Conservation (phyloP, 352 stramenopile species). For the Phytophthora multivora region DNA sequence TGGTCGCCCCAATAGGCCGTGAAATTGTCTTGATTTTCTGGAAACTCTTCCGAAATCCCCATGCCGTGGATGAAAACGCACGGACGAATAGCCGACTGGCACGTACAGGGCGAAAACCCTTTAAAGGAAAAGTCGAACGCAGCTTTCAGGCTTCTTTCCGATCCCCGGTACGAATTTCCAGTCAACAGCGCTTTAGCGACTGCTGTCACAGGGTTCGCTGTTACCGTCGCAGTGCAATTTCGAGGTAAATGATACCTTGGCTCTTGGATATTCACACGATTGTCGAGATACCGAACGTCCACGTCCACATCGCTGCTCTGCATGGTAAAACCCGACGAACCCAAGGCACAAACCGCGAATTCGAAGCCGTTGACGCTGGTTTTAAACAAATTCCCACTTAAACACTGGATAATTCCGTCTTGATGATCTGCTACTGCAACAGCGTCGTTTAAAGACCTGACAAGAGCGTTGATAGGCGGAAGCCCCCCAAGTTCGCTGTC, state of each 20-base stretch:
- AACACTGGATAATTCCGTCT: not conserved
- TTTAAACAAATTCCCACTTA: constrained; percentile 3
- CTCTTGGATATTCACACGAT: not conserved
- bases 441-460: constrained; percentile 2
- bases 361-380: constrained; percentile 7
- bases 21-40: constrained; percentile 13
- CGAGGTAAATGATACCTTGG: not conserved
- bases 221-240: not conserved
- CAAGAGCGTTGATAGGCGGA: constrained; percentile 13
- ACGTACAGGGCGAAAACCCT: constrained; percentile 3
- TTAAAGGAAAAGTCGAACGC: constrained; percentile 12
- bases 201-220: not conserved
- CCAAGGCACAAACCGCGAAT: constrained; percentile 6
- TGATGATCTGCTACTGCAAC: not conserved
- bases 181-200: not conserved
- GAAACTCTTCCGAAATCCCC: constrained; percentile 7
- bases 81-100: constrained; percentile 11
- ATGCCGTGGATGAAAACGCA: constrained; percentile 24
- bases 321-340: constrained; percentile 4
- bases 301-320: constrained; percentile 12
- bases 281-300: not conserved
- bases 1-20: constrained; percentile 15
- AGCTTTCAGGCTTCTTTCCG: constrained; percentile 1
- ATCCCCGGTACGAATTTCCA: not conserved
- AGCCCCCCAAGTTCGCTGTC: constrained; percentile 5